A percentile compares a stretch with the other conserved stretches of the same genome.
These are phyloP conservation scores for Diutina catenulata DNA, from an alignment of 1,139 yeast genomes.

Conservation along the genomic window DNA sequence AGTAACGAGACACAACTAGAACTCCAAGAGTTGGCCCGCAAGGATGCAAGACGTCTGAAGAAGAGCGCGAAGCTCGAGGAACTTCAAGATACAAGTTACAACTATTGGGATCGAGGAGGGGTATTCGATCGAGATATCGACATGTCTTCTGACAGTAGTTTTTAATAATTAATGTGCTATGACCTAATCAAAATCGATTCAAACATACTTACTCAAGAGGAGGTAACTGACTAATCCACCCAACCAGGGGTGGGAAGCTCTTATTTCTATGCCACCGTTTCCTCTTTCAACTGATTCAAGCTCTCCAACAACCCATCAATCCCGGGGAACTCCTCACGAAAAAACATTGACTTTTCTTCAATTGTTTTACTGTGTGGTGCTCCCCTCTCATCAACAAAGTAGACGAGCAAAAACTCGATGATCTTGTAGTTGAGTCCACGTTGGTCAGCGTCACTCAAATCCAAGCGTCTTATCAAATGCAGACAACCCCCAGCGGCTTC, in stretches of 20 bases:
- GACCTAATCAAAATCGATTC: too few relatives aligned
- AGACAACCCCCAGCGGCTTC: conserved; percentile 51
- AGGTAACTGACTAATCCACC: too few relatives aligned
- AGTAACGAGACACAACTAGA: not conserved
- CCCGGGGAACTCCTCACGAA: conserved; percentile 34
- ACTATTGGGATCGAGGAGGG: not conserved
- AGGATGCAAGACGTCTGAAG: not conserved
- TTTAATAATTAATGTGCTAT: too few relatives aligned
- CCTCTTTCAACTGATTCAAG: conserved; percentile 20
- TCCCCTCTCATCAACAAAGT: conserved; percentile 53
- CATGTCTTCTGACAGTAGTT: not conserved
- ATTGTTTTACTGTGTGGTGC: conserved; percentile 16
- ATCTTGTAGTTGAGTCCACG: conserved; percentile 46
- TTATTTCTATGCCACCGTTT: not conserved
- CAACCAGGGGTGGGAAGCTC: not conserved
- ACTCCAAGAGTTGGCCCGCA: not conserved
- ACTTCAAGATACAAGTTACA: not conserved
- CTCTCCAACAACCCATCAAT: conserved; percentile 30
- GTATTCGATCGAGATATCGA: not conserved
- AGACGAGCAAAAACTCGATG: conserved; percentile 62
- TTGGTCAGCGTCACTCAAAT: conserved; percentile 10
- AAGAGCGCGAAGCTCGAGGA: not conserved
- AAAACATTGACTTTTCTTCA: conserved; percentile 41
- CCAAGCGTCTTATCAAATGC: conserved; percentile 31
- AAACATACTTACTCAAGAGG: too few relatives aligned